A percentile compares a stretch with the other conserved stretches of the same genome.
Evolutionary conservation across 129 eudicot species (phyloP).

Genomic region (Arctium minus): DNA sequence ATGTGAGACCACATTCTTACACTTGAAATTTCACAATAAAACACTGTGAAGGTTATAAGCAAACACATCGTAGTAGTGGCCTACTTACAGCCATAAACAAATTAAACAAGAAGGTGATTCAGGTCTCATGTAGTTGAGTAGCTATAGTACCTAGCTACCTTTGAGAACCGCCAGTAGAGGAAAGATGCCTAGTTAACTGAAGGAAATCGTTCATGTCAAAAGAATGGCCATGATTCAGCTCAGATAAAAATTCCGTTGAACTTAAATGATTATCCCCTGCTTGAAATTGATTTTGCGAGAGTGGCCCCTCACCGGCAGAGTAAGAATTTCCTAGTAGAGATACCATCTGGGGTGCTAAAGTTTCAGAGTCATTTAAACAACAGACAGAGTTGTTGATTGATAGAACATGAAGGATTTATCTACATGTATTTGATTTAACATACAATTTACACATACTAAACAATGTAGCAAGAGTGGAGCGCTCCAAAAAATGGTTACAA

Average conservation of each 20-base stretch:
- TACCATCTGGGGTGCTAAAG: slow-evolving; percentile 78
- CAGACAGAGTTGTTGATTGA: slow-evolving; percentile 16
- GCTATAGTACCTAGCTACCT: too few species aligned
- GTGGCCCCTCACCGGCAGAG: slow-evolving; percentile 63
- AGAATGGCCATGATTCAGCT: slow-evolving; percentile 67
- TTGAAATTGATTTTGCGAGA: slow-evolving; percentile 73
- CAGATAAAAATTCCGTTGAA: slow-evolving; percentile 61
- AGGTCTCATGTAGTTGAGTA: too few species aligned
- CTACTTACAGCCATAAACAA: too few species aligned
- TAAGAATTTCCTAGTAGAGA: slow-evolving; percentile 3
- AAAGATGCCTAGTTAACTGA: slow-evolving; percentile 69
- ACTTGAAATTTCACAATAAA: too few species aligned
- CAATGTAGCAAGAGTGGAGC: too few species aligned
- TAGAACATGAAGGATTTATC: not conserved
- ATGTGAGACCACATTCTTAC: not conserved
- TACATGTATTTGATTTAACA: not conserved
- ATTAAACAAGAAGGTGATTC: too few species aligned
- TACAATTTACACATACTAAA: too few species aligned
- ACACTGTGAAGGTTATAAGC: too few species aligned
- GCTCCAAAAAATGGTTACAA: too few species aligned
- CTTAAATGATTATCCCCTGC: slow-evolving; percentile 61
- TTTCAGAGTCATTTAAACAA: slow-evolving; percentile 32
- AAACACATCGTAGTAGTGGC: too few species aligned
- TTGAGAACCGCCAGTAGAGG: slow-evolving; percentile 76
- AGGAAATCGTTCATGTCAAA: slow-evolving; percentile 76